Evolutionary conservation across 805 yeast species (phyloP), one percentile per base, ranked within the genome.

Genomic region (Candida patagonica): DNA sequence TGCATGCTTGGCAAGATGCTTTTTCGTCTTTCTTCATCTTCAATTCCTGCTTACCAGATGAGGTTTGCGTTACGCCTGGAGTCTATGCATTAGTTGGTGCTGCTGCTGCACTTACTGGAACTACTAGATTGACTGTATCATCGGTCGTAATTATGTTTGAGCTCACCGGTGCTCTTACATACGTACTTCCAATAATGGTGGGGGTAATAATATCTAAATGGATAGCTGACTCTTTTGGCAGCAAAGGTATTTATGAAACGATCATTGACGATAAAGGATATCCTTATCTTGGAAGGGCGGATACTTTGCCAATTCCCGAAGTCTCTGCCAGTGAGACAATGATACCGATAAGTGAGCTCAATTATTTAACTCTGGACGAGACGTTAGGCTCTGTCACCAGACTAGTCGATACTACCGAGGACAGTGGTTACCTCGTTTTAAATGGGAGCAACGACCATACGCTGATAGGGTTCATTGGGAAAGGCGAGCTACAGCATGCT

Each of bases 21-120:
- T 54, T 60, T 33, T 66, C 69, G 2, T 55, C 61, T 20, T 47
- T 54, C 10, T 35, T 48, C 2, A 38, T 61, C 24, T 67, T 68
- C 39, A 20, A 50, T 10, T 53, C 57, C 7, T 69, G 78, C 33
- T 62, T 71, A 24, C 63, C 63, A 2, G 72, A 69, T 34, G 62
- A 58, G 13, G 53, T 66, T 42, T 77, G 92, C 49, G 76, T 85
- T 7, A 80, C 87, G 1, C 94, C 94, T 0, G 88, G 92, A 0
- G 84, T 88, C 0, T 86, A 85, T 54, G 94, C 94, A 0, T 80
- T 85, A 7, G 84, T 86, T 17, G 95, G 95, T 0, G 86, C 94
- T 0, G 94, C 87, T 0, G 70, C 94, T 1, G 80, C 83, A 41
- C 65, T 84, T 48, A 75, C 92, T 0, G 94, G 94, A 4, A 76